A percentile compares a stretch with the other conserved stretches of the same genome.
These are phyloP conservation scores for Castanospermum australe DNA, from an alignment of 306 rosid species.

Conservation along the genomic window DNA sequence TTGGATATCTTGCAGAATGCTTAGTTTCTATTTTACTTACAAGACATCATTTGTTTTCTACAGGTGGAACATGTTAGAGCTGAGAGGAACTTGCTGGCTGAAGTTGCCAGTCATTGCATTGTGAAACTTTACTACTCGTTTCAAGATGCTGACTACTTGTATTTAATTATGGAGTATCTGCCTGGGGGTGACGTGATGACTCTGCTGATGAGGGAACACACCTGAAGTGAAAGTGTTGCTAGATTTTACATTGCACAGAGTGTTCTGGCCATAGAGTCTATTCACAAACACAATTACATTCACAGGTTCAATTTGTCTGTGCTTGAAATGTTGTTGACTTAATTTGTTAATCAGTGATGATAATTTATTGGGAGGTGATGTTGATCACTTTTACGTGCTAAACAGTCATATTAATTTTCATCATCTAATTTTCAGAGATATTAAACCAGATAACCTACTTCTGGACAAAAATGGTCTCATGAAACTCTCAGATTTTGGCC, in stretches of 20 bases:
- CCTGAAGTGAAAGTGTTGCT: constrained; percentile 79
- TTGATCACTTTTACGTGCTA: constrained; percentile 15
- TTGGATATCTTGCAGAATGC: constrained; percentile 24
- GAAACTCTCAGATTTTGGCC: constrained; percentile 99
- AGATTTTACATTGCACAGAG: constrained; percentile 97
- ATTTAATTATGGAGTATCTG: constrained; percentile 96
- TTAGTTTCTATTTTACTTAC: constrained; percentile 18
- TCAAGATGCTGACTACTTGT: constrained; percentile 90
- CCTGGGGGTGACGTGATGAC: constrained; percentile 99
- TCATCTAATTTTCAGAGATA: constrained; percentile 67
- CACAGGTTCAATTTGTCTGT: constrained; percentile 64
- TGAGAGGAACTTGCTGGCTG: constrained; percentile 97
- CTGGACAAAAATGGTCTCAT: constrained; percentile 92
- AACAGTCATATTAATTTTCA: constrained; percentile 25
- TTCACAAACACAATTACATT: constrained; percentile 92
- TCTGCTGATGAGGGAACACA: constrained; percentile 93
- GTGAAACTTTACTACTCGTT: constrained; percentile 98
- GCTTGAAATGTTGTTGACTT: constrained; percentile 18
- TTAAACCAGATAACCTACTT: constrained; percentile 96
- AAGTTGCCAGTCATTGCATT: constrained; percentile 97
- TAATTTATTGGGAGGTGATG: constrained; percentile 17
- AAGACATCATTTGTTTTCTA: constrained; percentile 5
- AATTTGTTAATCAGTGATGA: constrained; percentile 12
- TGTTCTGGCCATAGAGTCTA: constrained; percentile 95
- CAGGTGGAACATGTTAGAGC: constrained; percentile 99